phyloP scores from a whole-genome alignment of 2,329 filamentous ascomycete species.

The Cladobotryum mycophilum region DNA sequence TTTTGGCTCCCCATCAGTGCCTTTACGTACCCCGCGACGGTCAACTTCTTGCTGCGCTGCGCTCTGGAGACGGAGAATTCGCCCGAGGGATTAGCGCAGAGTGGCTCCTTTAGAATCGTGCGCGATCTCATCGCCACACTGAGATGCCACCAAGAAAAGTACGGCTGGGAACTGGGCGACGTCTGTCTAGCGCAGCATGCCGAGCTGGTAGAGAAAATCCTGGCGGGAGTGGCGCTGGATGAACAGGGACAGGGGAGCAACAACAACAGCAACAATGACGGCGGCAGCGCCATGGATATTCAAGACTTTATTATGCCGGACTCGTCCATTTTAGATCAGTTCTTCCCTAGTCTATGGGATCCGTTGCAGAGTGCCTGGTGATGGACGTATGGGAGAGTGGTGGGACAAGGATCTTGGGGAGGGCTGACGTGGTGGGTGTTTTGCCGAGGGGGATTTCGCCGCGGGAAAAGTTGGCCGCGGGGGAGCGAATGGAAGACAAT shows the following conservation, averaged over 20 bases:
- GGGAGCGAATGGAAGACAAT: constrained; percentile 3
- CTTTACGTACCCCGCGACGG: constrained; percentile 42
- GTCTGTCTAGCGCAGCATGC: constrained; percentile 42
- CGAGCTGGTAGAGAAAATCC: constrained; percentile 40
- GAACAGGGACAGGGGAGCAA: constrained; percentile 13
- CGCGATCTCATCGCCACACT: constrained; percentile 35
- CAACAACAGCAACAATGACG: too few relatives aligned
- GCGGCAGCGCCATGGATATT: constrained; percentile 15
- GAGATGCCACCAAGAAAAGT: constrained; percentile 30
- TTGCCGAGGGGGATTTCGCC: too few relatives aligned
- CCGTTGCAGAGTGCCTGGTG: constrained; percentile 30
- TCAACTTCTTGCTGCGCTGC: constrained; percentile 44
- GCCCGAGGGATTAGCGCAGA: constrained; percentile 27
- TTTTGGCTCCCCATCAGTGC: constrained; percentile 45
- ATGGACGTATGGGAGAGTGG: neutral
- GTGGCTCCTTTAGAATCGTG: constrained; percentile 36
- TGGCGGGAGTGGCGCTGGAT: constrained; percentile 22
- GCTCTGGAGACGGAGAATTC: constrained; percentile 38
- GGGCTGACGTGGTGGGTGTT: neutral
- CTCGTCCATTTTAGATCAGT: constrained; percentile 28
- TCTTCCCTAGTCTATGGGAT: constrained; percentile 31
- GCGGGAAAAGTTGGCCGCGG: constrained; percentile 12
- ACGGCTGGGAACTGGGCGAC: constrained; percentile 45
- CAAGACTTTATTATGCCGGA: constrained; percentile 27
- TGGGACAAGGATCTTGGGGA: neutral